These are phyloP conservation scores for Petunia secreta DNA, from an alignment of 257 asterid species.

Conservation along the genomic window DNA sequence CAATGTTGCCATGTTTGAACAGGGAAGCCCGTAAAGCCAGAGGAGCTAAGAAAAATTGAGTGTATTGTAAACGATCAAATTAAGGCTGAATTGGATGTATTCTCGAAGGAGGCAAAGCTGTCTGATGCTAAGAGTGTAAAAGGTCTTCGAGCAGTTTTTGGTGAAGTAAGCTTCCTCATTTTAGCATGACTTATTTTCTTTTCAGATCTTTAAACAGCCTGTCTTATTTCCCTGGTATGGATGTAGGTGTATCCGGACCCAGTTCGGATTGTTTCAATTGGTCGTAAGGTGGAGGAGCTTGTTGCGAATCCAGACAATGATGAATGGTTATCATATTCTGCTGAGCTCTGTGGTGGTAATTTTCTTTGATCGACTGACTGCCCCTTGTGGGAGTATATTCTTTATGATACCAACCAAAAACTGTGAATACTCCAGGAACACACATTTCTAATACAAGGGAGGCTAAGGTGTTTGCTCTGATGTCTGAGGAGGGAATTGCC, in stretches of 20 bases:
- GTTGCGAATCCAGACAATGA: slow-evolving; percentile 79
- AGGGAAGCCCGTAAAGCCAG: slow-evolving; percentile 97
- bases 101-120: slow-evolving; percentile 70
- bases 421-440: slow-evolving; percentile 64
- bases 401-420: slow-evolving; percentile 19
- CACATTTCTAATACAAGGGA: slow-evolving; percentile 92
- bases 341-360: slow-evolving; percentile 98
- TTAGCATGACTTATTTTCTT: not conserved
- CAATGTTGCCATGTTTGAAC: slow-evolving; percentile 29
- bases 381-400: not conserved
- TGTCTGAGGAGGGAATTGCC: slow-evolving; percentile 97
- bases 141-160: slow-evolving; percentile 96
- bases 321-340: slow-evolving; percentile 79
- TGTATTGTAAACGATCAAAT: slow-evolving; percentile 93
- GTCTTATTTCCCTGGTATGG: slow-evolving; percentile 15
- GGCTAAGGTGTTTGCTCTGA: slow-evolving; percentile 87
- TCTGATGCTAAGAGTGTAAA: slow-evolving; percentile 79
- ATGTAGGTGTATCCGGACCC: slow-evolving; percentile 95
- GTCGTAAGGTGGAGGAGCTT: slow-evolving; percentile 86
- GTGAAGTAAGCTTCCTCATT: slow-evolving; percentile 65
- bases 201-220: slow-evolving; percentile 15
- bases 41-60: slow-evolving; percentile 83
- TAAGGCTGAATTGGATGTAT: slow-evolving; percentile 75
- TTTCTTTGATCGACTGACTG: slow-evolving; percentile 25
- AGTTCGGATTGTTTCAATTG: slow-evolving; percentile 92